Percentiles rank a stretch among this genome's conserved stretches.
Evolutionary conservation across 257 asterid species (phyloP).

Genomic region (Jaltomata sinuosa): DNA sequence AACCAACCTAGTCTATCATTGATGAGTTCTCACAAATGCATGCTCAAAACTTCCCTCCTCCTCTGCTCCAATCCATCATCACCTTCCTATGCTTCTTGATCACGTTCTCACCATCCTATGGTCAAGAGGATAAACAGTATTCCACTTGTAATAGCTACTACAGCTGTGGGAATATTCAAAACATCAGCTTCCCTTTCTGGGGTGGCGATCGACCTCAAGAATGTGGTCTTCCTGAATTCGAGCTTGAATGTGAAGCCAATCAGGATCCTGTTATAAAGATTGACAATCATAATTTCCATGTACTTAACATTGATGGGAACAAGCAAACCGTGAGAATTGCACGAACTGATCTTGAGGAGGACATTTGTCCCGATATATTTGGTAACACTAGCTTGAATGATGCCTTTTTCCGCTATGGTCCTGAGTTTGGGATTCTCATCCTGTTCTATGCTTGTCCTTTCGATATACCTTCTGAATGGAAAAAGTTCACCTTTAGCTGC

Average conservation of each 20-base stretch:
- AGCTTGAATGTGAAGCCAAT: constrained; percentile 20
- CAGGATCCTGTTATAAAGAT: constrained; percentile 1
- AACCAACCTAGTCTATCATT: neutral
- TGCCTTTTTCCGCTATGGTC: neutral
- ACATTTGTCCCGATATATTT: constrained; percentile 5
- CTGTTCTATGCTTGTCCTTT: constrained; percentile 4
- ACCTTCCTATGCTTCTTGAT: neutral
- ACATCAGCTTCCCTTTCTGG: constrained; percentile 37
- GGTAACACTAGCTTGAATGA: neutral
- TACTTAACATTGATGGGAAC: neutral
- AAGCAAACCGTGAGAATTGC: neutral
- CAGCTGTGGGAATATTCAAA: constrained; percentile 9
- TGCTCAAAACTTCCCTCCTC: neutral
- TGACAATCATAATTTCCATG: neutral
- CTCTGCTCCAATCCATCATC: neutral
- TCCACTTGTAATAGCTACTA: neutral
- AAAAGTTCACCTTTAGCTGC: neutral
- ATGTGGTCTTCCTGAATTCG: constrained; percentile 40
- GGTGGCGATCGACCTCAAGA: constrained; percentile 26
- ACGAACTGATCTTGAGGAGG: constrained; percentile 2
- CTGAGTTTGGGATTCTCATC: neutral
- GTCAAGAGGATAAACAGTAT: neutral
- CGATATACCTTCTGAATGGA: neutral
- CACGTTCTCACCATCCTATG: neutral
- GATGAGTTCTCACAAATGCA: constrained; percentile 12